Evolutionary conservation across 208 protist genomes (phyloP), one percentile per base, ranked within the genome.

Genomic region (Wallacemonas sp.): DNA sequence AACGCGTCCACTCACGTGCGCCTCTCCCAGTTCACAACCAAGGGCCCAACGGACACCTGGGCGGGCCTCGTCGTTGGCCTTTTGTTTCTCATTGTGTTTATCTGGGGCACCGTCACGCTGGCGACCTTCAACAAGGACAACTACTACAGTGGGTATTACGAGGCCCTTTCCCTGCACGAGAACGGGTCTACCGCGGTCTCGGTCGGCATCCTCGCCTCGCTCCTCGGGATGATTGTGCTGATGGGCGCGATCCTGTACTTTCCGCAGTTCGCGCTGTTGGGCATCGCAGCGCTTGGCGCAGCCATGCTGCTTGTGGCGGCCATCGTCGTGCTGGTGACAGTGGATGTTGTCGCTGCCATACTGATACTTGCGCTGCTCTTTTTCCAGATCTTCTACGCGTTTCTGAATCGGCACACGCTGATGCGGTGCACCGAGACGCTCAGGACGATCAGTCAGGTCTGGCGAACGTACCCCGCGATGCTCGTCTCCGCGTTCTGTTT

Each of bases 361-460:
- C 1, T 72, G 26, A 23, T 80, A 0, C 24, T 74, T 14, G 6
- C 70, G 19, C 48, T 75, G 32, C 44, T 46, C 16, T 57, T 48
- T 29, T 2, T 83, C 4, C 68, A 80, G 21, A 41, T 55, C 16
- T 48, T 83, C 17, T 78, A 74, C 66, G 21, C 83, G 21, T 83
- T 70, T 43, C 34, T 66, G 9, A 58, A 58, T 39, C 52, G 52
- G 3, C 52, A 58, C 57, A 63, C 34, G n/a, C 39, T 63, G 38
- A 63, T 63, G 57, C 34, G 57, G 24, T 49, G 39, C 38, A 63
- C 57, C 12, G 57, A 46, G 23, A 36, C 57, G 4, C 11, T 63
- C 21, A n/a, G 57, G 11, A 34, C 34, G 11, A 36, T 63, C 11
- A 36, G 21, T 2, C 41, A 30, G 11, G 34, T 49, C 57, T 63